These are phyloP conservation scores for Sindora glabra DNA, from an alignment of 306 rosid species.

Conservation along the genomic window DNA sequence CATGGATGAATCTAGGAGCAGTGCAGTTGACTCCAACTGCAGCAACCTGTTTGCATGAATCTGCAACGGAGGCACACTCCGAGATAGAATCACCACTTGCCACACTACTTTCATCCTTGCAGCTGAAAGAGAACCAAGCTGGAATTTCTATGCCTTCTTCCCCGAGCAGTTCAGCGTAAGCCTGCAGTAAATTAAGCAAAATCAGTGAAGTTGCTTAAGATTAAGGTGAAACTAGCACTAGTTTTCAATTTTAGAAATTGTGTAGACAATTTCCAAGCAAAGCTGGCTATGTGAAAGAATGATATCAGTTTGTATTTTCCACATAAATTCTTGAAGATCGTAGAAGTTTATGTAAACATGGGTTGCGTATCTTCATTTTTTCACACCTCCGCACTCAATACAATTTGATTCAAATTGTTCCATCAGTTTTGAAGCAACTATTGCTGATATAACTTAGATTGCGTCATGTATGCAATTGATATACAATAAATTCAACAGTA, in stretches of 20 bases:
- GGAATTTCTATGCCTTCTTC: constrained; percentile 76
- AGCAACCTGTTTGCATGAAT: constrained; percentile 52
- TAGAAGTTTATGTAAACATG: too few relatives aligned
- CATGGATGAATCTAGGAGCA: constrained; percentile 73
- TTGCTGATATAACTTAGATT: too few relatives aligned
- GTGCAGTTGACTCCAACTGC: constrained; percentile 91
- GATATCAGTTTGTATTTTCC: too few relatives aligned
- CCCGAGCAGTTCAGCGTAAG: constrained; percentile 64
- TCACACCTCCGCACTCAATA: too few relatives aligned
- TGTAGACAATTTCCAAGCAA: too few relatives aligned
- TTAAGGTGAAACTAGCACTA: background rate
- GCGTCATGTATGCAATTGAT: too few relatives aligned
- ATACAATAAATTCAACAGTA: background rate
- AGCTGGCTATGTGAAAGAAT: too few relatives aligned
- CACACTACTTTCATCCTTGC: constrained; percentile 64
- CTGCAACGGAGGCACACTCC: constrained; percentile 70
- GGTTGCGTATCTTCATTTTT: too few relatives aligned
- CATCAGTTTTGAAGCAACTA: too few relatives aligned
- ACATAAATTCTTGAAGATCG: too few relatives aligned
- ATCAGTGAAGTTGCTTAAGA: background rate
- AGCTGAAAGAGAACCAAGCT: constrained; percentile 79
- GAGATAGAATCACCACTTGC: constrained; percentile 68
- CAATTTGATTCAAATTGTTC: too few relatives aligned
- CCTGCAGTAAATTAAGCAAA: constrained; percentile 35
- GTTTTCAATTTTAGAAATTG: too few relatives aligned